Evolutionary conservation across 2,329 filamentous ascomycete genomes (phyloP).

Genomic region (Fusarium ambrosium): DNA sequence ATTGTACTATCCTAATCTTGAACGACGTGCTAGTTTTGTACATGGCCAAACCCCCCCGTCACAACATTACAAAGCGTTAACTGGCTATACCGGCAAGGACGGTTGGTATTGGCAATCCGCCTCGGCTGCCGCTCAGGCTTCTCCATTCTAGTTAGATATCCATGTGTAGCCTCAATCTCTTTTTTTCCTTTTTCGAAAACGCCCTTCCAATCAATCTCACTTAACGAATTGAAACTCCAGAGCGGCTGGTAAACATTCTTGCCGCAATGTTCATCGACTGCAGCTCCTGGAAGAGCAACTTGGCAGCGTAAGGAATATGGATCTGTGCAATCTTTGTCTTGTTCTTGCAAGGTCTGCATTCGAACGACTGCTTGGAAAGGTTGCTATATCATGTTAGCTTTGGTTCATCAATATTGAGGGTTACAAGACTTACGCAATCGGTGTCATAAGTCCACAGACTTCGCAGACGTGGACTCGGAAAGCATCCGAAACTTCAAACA

Average conservation of each 20-base stretch:
- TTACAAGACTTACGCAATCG: slow-evolving; percentile 86
- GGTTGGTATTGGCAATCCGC: slow-evolving; percentile 11
- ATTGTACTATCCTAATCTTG: slow-evolving; percentile 40
- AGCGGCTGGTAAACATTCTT: slow-evolving; percentile 93
- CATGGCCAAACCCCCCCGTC: slow-evolving; percentile 24
- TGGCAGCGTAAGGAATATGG: slow-evolving; percentile 97
- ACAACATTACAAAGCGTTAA: slow-evolving; percentile 44
- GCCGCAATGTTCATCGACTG: slow-evolving; percentile 98
- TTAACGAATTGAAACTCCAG: slow-evolving; percentile 79
- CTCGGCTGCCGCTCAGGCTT: slow-evolving; percentile 11
- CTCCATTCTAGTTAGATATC: slow-evolving; percentile 13
- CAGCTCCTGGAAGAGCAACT: slow-evolving; percentile 97
- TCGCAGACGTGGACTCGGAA: slow-evolving; percentile 99
- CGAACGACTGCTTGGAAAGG: slow-evolving; percentile 94
- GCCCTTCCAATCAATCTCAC: slow-evolving; percentile 40
- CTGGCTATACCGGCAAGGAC: slow-evolving; percentile 11
- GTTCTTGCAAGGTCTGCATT: slow-evolving; percentile 98
- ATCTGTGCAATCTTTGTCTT: slow-evolving; percentile 99
- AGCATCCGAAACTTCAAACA: slow-evolving; percentile 97
- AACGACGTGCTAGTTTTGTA: slow-evolving; percentile 37
- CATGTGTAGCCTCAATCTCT: slow-evolving; percentile 25
- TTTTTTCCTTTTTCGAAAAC: slow-evolving; percentile 10
- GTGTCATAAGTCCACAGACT: slow-evolving; percentile 98
- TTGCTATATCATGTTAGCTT: slow-evolving; percentile 71
- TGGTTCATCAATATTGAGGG: background rate